A percentile compares a stretch with the other conserved stretches of the same genome.
These are phyloP conservation scores for Aspergillus calidoustus DNA, from an alignment of 2,329 filamentous ascomycete genomes.

Conservation along the genomic window DNA sequence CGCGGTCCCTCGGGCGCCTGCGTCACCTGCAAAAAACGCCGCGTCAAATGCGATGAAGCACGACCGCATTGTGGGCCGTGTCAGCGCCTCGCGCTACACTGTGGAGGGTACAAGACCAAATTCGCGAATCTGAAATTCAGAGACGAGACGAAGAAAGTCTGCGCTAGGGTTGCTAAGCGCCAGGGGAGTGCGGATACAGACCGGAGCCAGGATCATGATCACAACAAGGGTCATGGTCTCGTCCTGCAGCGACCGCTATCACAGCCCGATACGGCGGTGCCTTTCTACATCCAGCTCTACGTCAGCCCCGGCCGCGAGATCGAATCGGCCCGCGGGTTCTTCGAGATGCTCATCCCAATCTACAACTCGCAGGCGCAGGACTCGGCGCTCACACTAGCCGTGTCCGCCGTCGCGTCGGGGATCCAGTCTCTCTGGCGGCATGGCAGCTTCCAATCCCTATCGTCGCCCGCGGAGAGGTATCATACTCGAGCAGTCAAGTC, in stretches of 20 bases:
- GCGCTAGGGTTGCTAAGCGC: neutral
- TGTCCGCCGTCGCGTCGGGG: slow-evolving; percentile 15
- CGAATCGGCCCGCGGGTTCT: slow-evolving; percentile 25
- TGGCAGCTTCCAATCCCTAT: neutral
- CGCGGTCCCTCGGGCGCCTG: slow-evolving; percentile 1
- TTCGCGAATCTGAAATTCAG: slow-evolving; percentile 4
- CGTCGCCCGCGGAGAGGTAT: neutral
- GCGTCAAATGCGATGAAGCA: slow-evolving; percentile 9
- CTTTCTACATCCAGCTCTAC: slow-evolving; percentile 5
- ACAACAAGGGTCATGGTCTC: no score
- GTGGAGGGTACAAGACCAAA: slow-evolving; percentile 9
- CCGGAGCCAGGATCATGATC: neutral
- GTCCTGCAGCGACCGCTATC: neutral
- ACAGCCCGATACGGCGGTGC: slow-evolving; percentile 6
- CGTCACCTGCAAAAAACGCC: slow-evolving; percentile 6
- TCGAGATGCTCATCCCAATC: slow-evolving; percentile 20
- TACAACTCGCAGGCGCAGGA: slow-evolving; percentile 18
- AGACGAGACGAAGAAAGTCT: slow-evolving; percentile 1
- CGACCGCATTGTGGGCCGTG: slow-evolving; percentile 5
- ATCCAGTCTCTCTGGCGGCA: neutral
- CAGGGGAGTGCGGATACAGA: neutral
- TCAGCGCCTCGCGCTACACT: slow-evolving; percentile 1
- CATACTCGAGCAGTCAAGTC: slow-evolving; percentile 2
- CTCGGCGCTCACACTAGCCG: slow-evolving; percentile 25
- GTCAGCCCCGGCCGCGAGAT: slow-evolving; percentile 9